phyloP scores from a whole-genome alignment of 148 eudicot genomes.

The Heliamphora exappendiculata region DNA sequence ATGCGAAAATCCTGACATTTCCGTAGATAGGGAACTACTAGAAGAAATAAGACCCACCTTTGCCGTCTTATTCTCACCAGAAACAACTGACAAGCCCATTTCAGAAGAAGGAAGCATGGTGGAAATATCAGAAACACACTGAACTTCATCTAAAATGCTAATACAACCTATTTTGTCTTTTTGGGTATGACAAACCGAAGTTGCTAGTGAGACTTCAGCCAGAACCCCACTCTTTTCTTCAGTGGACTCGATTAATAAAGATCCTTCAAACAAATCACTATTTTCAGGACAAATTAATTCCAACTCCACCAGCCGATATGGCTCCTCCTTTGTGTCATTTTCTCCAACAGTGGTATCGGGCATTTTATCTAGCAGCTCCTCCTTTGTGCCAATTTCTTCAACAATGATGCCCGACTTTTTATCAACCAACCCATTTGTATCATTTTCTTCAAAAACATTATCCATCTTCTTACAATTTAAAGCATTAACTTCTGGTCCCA shows the following conservation, averaged over 20 bases:
- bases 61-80: conserved; percentile 13
- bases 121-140: conserved; percentile 15
- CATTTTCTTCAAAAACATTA: conserved; percentile 8
- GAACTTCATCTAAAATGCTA: conserved; percentile 11
- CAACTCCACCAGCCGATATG: conserved; percentile 5
- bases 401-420: neutral
- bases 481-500: conserved; percentile 4
- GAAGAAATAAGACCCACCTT: conserved; percentile 14
- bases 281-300: conserved; percentile 5
- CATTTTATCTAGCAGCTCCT: neutral
- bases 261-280: conserved; percentile 6
- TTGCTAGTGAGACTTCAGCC: neutral
- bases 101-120: conserved; percentile 15
- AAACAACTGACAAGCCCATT: conserved; percentile 12
- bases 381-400: conserved; percentile 6
- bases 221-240: neutral
- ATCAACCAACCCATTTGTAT: conserved; percentile 5
- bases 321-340: conserved; percentile 6
- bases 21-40: conserved; percentile 12
- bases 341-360: conserved; percentile 1
- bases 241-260: neutral
- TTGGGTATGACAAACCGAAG: neutral
- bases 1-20: neutral
- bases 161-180: conserved; percentile 10
- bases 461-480: neutral